These are phyloP conservation scores for Aspergillaceae sp. DNA, from an alignment of 2,329 filamentous ascomycete genomes.

Conservation along the genomic window DNA sequence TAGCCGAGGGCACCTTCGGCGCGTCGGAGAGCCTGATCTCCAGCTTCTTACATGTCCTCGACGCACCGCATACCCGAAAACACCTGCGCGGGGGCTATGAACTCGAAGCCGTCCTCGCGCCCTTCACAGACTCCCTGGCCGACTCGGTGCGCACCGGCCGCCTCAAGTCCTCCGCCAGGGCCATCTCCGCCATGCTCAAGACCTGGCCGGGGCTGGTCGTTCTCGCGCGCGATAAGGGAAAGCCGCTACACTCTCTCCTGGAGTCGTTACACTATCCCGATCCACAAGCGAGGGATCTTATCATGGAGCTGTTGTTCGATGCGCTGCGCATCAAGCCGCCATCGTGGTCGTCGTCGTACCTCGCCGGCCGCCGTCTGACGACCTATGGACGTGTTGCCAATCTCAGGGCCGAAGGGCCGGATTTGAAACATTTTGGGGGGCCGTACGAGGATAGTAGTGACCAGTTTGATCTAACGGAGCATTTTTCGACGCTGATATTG, in stretches of 20 bases:
- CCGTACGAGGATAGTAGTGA: conserved; percentile 61
- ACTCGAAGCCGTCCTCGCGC: conserved; percentile 78
- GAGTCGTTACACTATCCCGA: conserved; percentile 54
- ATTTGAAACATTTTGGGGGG: conserved; percentile 42
- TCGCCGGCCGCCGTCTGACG: conserved; percentile 83
- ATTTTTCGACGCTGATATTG: conserved; percentile 83
- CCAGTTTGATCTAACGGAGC: conserved; percentile 68
- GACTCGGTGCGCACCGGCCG: conserved; percentile 51
- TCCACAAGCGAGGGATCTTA: conserved; percentile 57
- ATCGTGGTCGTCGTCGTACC: conserved; percentile 89
- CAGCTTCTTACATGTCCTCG: conserved; percentile 83
- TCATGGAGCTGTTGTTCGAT: conserved; percentile 80
- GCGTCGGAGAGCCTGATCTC: conserved; percentile 81
- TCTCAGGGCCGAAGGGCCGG: conserved; percentile 54
- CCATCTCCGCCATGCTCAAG: conserved; percentile 83
- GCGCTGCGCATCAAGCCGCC: conserved; percentile 83
- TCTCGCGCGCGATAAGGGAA: conserved; percentile 78
- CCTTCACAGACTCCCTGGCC: conserved; percentile 73
- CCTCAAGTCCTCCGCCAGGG: conserved; percentile 79
- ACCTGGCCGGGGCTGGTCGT: conserved; percentile 90
- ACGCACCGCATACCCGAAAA: conserved; percentile 69
- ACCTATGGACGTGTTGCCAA: conserved; percentile 94
- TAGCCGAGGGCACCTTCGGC: conserved; percentile 84
- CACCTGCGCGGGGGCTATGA: conserved; percentile 84
- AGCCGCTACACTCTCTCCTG: conserved; percentile 74